Evolutionary conservation across 495 filamentous ascomycete species (phyloP).

Genomic region (Delitschia confertaspora): DNA sequence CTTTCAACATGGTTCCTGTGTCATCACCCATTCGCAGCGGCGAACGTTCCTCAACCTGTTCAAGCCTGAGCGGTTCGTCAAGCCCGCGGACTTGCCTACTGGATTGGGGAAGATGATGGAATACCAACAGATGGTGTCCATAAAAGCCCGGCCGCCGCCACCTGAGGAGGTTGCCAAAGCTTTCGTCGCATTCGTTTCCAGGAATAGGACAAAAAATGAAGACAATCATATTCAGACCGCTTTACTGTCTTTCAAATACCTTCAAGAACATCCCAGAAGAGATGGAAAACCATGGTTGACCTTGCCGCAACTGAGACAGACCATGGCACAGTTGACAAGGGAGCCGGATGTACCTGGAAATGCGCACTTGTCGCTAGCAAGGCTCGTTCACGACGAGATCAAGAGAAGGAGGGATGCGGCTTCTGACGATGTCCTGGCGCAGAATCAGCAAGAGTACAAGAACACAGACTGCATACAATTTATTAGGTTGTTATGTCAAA

Average conservation of each 20-base stretch:
- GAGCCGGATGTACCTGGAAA: constrained; percentile 37
- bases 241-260: constrained; percentile 49
- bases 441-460: too few species aligned
- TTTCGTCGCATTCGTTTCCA: constrained; percentile 52
- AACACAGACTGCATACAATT: too few species aligned
- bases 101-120: constrained; percentile 51
- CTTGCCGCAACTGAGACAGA: constrained; percentile 43
- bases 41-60: constrained; percentile 52
- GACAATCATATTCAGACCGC: constrained; percentile 27
- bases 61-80: constrained; percentile 45
- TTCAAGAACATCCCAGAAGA: constrained; percentile 42
- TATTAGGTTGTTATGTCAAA: too few species aligned
- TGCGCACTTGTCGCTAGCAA: constrained; percentile 47
- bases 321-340: constrained; percentile 33
- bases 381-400: constrained; percentile 48
- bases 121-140: constrained; percentile 38
- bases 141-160: constrained; percentile 49
- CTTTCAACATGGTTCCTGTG: constrained; percentile 17
- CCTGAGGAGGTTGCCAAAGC: constrained; percentile 51
- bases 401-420: constrained; percentile 25
- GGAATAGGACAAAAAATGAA: constrained; percentile 4
- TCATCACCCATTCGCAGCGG: constrained; percentile 27
- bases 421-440: not conserved
- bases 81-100: constrained; percentile 49
- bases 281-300: constrained; percentile 27